Percentiles rank a stretch among this genome's conserved stretches.
These are phyloP conservation scores for Hirschioporus abietinus DNA, from an alignment of 768 basidiomycete species.

Conservation along the genomic window DNA sequence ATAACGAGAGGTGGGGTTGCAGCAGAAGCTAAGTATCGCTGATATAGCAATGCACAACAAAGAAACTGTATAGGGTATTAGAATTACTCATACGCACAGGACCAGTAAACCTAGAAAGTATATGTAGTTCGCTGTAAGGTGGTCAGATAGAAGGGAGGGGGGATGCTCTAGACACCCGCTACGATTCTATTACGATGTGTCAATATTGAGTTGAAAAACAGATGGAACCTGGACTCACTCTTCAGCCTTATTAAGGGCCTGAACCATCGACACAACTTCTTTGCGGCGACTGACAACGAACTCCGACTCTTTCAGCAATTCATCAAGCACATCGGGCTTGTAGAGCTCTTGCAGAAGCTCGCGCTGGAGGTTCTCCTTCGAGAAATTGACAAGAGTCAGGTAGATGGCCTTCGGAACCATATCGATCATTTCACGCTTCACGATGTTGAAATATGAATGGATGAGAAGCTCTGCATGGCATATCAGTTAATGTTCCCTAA, in stretches of 20 bases:
- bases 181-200: slow-evolving; percentile 42
- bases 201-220: slow-evolving; percentile 7
- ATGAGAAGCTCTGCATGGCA: slow-evolving; percentile 76
- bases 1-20: neutral
- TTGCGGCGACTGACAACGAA: slow-evolving; percentile 85
- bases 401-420: slow-evolving; percentile 98
- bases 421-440: slow-evolving; percentile 99
- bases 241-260: slow-evolving; percentile 94
- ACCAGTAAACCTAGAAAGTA: slow-evolving; percentile 1
- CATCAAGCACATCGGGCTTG: slow-evolving; percentile 93
- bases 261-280: slow-evolving; percentile 90
- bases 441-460: slow-evolving; percentile 95
- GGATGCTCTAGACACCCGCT: slow-evolving; percentile 43
- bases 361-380: slow-evolving; percentile 92
- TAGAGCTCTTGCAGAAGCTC: slow-evolving; percentile 95
- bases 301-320: slow-evolving; percentile 92
- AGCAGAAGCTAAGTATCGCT: neutral
- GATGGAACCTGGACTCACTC: slow-evolving; percentile 51
- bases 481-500: neutral
- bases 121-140: neutral
- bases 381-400: slow-evolving; percentile 83
- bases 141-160: neutral
- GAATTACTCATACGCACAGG: slow-evolving; percentile 2
- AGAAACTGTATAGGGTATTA: slow-evolving; percentile 5
- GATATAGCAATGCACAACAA: neutral